These are phyloP conservation scores for Podila clonocystis DNA, from an alignment of 192 early-diverging fungal species.

Conservation along the genomic window DNA sequence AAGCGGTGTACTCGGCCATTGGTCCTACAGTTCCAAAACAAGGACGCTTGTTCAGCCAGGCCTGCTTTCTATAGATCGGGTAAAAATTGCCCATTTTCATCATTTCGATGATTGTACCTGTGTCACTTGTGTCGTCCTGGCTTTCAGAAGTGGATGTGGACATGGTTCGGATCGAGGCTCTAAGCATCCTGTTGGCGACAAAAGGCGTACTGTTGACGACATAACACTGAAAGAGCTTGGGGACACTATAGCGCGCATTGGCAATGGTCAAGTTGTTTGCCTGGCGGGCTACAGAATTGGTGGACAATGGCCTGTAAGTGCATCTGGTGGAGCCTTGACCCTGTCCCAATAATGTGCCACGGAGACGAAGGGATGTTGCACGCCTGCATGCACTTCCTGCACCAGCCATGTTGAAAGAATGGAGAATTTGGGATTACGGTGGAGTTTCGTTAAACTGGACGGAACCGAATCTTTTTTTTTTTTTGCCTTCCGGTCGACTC, in stretches of 20 bases:
- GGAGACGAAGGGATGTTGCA: not conserved
- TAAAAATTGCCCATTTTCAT: not conserved
- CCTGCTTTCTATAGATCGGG: not conserved
- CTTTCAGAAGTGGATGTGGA: too few relatives aligned
- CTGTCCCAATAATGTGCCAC: not conserved
- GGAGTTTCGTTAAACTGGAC: too few relatives aligned
- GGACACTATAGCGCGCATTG: not conserved
- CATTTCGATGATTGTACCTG: too few relatives aligned
- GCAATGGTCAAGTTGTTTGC: not conserved
- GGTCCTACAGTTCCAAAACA: conserved; percentile 42
- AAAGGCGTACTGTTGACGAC: conserved; percentile 23
- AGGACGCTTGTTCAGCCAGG: not conserved
- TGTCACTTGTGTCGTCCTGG: too few relatives aligned
- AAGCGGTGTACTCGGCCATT: conserved; percentile 47
- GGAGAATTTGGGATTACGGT: not conserved
- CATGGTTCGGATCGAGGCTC: too few relatives aligned
- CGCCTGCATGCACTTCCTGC: conserved; percentile 10
- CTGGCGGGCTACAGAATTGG: not conserved
- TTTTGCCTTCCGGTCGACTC: too few relatives aligned
- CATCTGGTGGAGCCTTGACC: not conserved
- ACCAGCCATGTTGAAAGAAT: conserved; percentile 5
- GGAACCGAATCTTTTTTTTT: too few relatives aligned
- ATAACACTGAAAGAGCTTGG: not conserved
- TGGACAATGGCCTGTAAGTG: not conserved
- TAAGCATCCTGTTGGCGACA: conserved; percentile 1